Percentiles rank a stretch among this genome's conserved stretches.
phyloP scores from a whole-genome alignment of 148 eudicot genomes.

The Rheum nobile region DNA sequence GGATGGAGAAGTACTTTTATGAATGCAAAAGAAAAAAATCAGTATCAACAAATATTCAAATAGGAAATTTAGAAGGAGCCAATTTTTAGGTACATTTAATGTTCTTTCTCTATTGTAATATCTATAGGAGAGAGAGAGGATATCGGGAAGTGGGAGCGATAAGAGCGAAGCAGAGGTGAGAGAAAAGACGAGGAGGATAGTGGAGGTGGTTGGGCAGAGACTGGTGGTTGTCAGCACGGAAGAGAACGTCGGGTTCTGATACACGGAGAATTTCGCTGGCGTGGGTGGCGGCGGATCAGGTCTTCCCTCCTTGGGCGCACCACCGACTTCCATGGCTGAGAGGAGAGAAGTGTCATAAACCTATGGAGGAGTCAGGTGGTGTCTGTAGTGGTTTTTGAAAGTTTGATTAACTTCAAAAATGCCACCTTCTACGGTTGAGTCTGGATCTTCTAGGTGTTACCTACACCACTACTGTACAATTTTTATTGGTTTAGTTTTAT shows the following conservation, averaged over 20 bases:
- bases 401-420: too few species aligned
- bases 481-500: too few species aligned
- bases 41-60: too few species aligned
- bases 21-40: too few species aligned
- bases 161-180: slow-evolving; percentile 41
- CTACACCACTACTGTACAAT: too few species aligned
- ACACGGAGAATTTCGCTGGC: slow-evolving; percentile 54
- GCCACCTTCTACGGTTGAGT: too few species aligned
- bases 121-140: not conserved
- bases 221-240: slow-evolving; percentile 70
- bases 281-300: too few species aligned
- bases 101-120: not conserved
- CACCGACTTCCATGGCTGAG: slow-evolving; percentile 8
- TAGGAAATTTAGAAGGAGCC: too few species aligned
- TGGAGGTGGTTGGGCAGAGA: slow-evolving; percentile 54
- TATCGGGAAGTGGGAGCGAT: slow-evolving; percentile 35
- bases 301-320: not conserved
- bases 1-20: not conserved
- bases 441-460: too few species aligned
- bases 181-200: slow-evolving; percentile 41
- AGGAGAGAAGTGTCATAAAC: not conserved
- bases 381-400: not conserved
- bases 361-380: not conserved
- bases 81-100: not conserved
- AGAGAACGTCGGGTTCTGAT: slow-evolving; percentile 65